Evolutionary conservation across 371 early-diverging fungal genomes (phyloP), one percentile per base, ranked within the genome.

Genomic region (Catenaria anguillulae): DNA sequence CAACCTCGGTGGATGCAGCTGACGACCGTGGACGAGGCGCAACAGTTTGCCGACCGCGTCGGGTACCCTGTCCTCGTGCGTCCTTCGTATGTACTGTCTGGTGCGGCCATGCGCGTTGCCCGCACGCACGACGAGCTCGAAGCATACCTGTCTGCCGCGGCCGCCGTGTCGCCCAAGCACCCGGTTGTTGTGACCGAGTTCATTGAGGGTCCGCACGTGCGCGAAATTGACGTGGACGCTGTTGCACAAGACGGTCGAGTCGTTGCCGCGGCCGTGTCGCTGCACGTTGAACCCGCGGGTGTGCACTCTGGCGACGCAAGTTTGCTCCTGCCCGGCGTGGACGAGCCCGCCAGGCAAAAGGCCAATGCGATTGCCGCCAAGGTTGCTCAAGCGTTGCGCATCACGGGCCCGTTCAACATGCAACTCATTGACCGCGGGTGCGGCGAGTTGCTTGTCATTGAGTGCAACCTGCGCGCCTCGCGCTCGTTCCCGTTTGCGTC

Each of bases 231-330:
- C 65, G 82, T 93, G 75, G 97, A 96, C 66, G 94, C 91, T 36
- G 93, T 96, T 42, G 94, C 94, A 8, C 70, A 84, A 19, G 84
- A 86, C 60, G 96, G 96, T 36, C 86, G 89, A 71, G 67, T 96
- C 62, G 66, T 91, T 40, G 81, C 87, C 79, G 90, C 92, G 68
- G 91, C 86, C 50, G 78, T 96, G 42, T 84, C 89, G 33, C 90
- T 93, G 75, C 96, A 96, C 69, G 88, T 96, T 36, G 96, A 96
- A 73, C 90, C 92, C 68, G 96, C 96, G 50, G 96, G 96, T 65
- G 93, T 93, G 23, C 96, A 96, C 77, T 92, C 92, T 60, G 96
- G 96, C 65, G 96, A 96, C 75, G 96, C 96, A 33, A 93, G 93
- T 13, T 72, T 96, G 46, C 83, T 96, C 34, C 79, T 92, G 63